These are phyloP conservation scores for Gleditsia sinensis DNA, from an alignment of 306 rosid species.

Conservation along the genomic window DNA sequence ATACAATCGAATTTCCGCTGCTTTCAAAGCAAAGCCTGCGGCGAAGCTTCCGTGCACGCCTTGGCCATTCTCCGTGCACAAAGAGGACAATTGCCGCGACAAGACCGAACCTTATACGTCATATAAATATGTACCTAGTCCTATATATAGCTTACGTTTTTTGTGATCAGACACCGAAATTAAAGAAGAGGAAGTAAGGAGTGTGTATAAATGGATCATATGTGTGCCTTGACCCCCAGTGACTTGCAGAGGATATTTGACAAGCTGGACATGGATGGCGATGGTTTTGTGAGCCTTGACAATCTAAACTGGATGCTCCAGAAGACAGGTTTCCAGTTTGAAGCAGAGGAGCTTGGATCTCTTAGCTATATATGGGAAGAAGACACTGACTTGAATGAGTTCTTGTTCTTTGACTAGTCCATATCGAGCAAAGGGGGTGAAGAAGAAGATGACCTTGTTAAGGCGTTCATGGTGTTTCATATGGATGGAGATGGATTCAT, in stretches of 20 bases:
- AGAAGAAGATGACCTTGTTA: slow-evolving; percentile 38
- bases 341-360: slow-evolving; percentile 55
- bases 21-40: slow-evolving; percentile 5
- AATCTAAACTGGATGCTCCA: slow-evolving; percentile 57
- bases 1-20: not conserved
- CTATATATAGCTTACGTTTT: too few species aligned
- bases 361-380: too few species aligned
- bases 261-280: slow-evolving; percentile 64
- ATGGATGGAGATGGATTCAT: slow-evolving; percentile 81
- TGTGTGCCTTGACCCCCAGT: slow-evolving; percentile 42
- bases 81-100: too few species aligned
- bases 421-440: slow-evolving; percentile 38
- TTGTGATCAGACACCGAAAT: too few species aligned
- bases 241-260: slow-evolving; percentile 76
- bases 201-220: too few species aligned
- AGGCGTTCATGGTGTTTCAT: slow-evolving; percentile 81
- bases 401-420: slow-evolving; percentile 62
- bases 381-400: slow-evolving; percentile 52
- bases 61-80: too few species aligned
- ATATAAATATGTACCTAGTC: too few species aligned
- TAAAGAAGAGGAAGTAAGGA: too few species aligned
- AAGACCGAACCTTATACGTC: too few species aligned
- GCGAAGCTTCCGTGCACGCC: slow-evolving; percentile 20
- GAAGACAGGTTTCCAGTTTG: slow-evolving; percentile 36
- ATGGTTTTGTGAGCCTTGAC: slow-evolving; percentile 65